Evolutionary conservation across 371 early-diverging fungal genomes (phyloP), one percentile per base, ranked within the genome.

Genomic region (Vairimorpha ceranae): DNA sequence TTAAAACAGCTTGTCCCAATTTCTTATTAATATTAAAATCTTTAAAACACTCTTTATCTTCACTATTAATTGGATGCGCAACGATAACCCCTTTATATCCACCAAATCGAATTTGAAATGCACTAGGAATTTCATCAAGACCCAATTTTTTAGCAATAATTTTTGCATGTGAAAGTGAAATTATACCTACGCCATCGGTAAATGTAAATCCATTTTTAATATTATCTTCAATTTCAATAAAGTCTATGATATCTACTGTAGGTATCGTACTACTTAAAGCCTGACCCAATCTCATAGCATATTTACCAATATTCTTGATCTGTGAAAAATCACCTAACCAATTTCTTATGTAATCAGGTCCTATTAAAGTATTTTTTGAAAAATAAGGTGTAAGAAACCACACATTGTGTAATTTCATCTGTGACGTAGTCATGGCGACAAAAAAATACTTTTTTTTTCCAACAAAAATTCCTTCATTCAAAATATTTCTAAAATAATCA

Each of bases 131-230:
- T 0, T 75, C 61, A 41, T 78, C 77, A 32, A 89, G 80, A 30
- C 85, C 84, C 70, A 89, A 67, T 10, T 74, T 77, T 0, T 78
- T 58, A 0, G 86, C 85, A 8, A 89, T 85, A 19, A 75, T 84
- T 77, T 45, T 66, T 0, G 89, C 89, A 17, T 88, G 66, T 0
- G 30, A 75, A 7, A 70, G 70, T 0, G 88, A 86, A 7, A 91
- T 87, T 25, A 79, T 82, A 6, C 92, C 92, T n/a, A 89, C 87
- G 12, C 93, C 93, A 76, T 93, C 93, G 3, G 89, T 87, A 74
- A 91, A 92, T 0, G 73, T 81, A 72, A 83, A 88, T 14, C 36
- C 48, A 72, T 69, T 66, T 41, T 54, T 61, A n/a, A 35, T 35
- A 52, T 66, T 66, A 59, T 77, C 78, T 15, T 63, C 25, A 3